Evolutionary conservation across 177 flowering plant genomes (phyloP).

Genomic region (Vitis hybrid): DNA sequence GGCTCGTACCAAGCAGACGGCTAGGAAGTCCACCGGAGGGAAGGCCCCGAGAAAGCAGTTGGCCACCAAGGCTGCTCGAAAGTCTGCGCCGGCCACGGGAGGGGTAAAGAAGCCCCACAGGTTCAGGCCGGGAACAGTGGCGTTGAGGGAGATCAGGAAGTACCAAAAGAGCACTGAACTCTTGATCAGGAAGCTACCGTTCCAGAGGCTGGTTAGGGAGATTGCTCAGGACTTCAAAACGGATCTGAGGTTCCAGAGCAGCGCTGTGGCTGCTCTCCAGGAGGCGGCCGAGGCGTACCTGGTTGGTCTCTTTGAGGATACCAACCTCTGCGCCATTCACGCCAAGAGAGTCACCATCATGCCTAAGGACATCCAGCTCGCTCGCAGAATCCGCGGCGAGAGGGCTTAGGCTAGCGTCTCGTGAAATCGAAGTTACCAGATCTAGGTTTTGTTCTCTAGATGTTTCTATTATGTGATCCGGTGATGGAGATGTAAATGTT

Average conservation of each 20-base stretch:
- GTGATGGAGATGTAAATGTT: no score
- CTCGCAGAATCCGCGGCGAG: slow-evolving; percentile 26
- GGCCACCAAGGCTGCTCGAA: slow-evolving; percentile 24
- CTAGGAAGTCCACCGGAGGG: slow-evolving; percentile 20
- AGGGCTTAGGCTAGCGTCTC: slow-evolving; percentile 12
- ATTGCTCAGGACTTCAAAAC: slow-evolving; percentile 19
- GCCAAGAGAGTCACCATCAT: slow-evolving; percentile 32
- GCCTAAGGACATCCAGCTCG: slow-evolving; percentile 30
- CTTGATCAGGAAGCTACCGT: slow-evolving; percentile 17
- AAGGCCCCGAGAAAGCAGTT: slow-evolving; percentile 27
- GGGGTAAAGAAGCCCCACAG: slow-evolving; percentile 8
- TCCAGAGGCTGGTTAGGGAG: slow-evolving; percentile 9
- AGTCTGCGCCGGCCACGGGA: slow-evolving; percentile 1
- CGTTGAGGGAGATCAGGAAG: slow-evolving; percentile 23
- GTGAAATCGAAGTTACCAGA: background rate
- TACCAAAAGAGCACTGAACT: slow-evolving; percentile 27
- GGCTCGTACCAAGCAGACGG: slow-evolving; percentile 5
- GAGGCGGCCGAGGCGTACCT: slow-evolving; percentile 20
- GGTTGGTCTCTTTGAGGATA: slow-evolving; percentile 26
- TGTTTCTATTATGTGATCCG: background rate
- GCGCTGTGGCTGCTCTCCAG: slow-evolving; percentile 16
- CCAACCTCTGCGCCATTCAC: slow-evolving; percentile 24
- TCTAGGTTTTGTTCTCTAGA: background rate
- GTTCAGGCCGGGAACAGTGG: slow-evolving; percentile 27
- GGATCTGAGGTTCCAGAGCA: slow-evolving; percentile 30